phyloP scores from a whole-genome alignment of 495 filamentous ascomycete species.

The Rhizodiscina lignyota region DNA sequence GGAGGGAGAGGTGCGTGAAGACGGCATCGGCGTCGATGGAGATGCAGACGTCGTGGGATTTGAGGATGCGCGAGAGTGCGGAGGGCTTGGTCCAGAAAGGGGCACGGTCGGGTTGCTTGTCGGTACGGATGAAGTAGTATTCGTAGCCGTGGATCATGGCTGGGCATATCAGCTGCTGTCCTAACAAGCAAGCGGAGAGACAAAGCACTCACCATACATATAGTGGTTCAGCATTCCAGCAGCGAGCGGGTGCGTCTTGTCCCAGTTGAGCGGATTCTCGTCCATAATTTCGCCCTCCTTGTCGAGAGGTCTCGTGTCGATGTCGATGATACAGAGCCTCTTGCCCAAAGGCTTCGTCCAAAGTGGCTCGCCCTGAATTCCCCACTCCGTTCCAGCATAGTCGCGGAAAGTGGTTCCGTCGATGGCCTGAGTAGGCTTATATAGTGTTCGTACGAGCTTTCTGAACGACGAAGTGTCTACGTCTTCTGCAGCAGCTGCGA shows the following conservation, averaged over 20 bases:
- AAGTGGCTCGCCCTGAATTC: neutral
- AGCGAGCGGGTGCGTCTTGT: neutral
- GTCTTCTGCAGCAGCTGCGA: no score
- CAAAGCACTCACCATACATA: neutral
- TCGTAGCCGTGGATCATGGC: neutral
- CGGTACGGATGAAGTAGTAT: constrained; percentile 1
- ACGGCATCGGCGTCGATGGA: neutral
- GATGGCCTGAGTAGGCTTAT: no score
- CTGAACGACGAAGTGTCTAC: no score
- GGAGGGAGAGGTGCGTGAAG: neutral
- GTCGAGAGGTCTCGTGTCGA: neutral
- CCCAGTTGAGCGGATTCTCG: neutral
- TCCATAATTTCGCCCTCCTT: neutral
- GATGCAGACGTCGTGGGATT: neutral
- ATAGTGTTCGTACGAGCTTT: no score
- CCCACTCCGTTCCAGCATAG: neutral
- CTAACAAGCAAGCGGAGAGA: no score
- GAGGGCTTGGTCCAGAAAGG: neutral
- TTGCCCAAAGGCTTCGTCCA: constrained; percentile 1
- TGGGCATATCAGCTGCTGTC: no score
- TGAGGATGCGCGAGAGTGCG: neutral
- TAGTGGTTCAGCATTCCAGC: neutral
- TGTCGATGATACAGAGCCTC: neutral
- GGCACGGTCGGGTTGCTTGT: neutral
- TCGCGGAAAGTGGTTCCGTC: no score